Evolutionary conservation across 129 eudicot species (phyloP).

Genomic region (carrot (Daucus carota)): DH1_v3.0 NC_030386.2:38790001-38790500

Average conservation of each 20-base stretch:
- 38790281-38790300: slow-evolving; percentile 15
- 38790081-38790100: slow-evolving; percentile 73
- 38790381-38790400: slow-evolving; percentile 70
- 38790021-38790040: slow-evolving; percentile 78
- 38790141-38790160: slow-evolving; percentile 90
- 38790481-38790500: slow-evolving; percentile 75
- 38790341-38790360: slow-evolving; percentile 92
- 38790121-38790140: slow-evolving; percentile 85
- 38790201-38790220: slow-evolving; percentile 92
- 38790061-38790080: slow-evolving; percentile 50
- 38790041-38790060: slow-evolving; percentile 48
- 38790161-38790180: slow-evolving; percentile 86
- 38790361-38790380: slow-evolving; percentile 73
- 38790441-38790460: slow-evolving; percentile 65
- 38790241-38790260: slow-evolving; percentile 75
- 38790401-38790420: slow-evolving; percentile 77
- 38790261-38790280: not conserved
- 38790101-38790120: slow-evolving; percentile 68
- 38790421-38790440: slow-evolving; percentile 87
- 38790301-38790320: not conserved
- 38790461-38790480: slow-evolving; percentile 75
- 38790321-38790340: slow-evolving; percentile 28
- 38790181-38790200: slow-evolving; percentile 78
- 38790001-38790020: slow-evolving; percentile 56
- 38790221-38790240: slow-evolving; percentile 79